phyloP scores from a whole-genome alignment of 2,329 filamentous ascomycete species.

The Monosporascus ibericus region DNA sequence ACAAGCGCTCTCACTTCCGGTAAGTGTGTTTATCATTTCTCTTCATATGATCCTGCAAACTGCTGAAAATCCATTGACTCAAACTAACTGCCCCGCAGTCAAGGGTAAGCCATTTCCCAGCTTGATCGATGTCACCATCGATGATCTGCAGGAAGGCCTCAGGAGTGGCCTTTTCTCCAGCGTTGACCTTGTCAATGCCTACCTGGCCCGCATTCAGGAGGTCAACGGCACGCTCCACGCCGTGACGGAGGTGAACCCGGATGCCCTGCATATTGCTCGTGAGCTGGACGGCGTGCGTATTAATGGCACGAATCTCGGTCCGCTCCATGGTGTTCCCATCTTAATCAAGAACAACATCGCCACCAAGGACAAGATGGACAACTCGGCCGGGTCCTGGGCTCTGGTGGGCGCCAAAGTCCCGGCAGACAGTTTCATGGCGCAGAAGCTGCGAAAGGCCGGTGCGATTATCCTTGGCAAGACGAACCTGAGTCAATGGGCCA shows the following conservation, averaged over 20 bases:
- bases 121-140: too few relatives aligned
- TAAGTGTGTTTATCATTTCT: too few relatives aligned
- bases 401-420: constrained; percentile 61
- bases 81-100: too few relatives aligned
- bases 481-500: too few relatives aligned
- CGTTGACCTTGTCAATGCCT: not conserved
- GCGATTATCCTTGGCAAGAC: too few relatives aligned
- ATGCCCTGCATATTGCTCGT: constrained; percentile 55
- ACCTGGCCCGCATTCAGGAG: not conserved
- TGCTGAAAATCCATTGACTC: too few relatives aligned
- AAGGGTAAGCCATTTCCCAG: too few relatives aligned
- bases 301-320: constrained; percentile 51
- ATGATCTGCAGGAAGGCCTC: too few relatives aligned
- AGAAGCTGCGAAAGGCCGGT: too few relatives aligned
- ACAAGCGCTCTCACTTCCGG: too few relatives aligned
- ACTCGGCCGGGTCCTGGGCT: constrained; percentile 64
- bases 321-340: constrained; percentile 70
- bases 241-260: constrained; percentile 62
- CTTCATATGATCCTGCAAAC: too few relatives aligned
- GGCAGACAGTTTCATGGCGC: constrained; percentile 51
- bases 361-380: constrained; percentile 64
- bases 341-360: constrained; percentile 70
- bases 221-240: constrained; percentile 16
- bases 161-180: not conserved
- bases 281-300: constrained; percentile 54